Evolutionary conservation across 495 filamentous ascomycete genomes (phyloP), one percentile per base, ranked within the genome.

Genomic region (Hypoxylon cercidicola): DNA sequence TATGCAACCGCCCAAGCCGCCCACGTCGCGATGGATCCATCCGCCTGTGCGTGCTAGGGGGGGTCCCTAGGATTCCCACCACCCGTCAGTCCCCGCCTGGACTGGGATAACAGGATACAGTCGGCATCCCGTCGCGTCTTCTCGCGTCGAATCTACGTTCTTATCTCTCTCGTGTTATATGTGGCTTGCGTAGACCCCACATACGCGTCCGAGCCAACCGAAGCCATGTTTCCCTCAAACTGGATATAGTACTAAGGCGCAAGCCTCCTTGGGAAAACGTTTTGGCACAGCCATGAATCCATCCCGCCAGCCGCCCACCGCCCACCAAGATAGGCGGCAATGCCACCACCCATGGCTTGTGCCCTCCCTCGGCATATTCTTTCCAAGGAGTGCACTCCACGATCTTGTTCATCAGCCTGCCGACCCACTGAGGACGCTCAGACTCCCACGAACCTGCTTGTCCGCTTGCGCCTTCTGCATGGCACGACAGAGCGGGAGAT

Each of bases 361-460:
- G 54, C 62, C 55, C 60, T 64, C 60, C 66, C 59, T 71, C 68
- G 70, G 70, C 68, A 69, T 65, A 71, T 69, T 60, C 40, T 53
- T 60, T 60, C 35, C 59, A 73, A 59, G 71, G 71, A 71, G 71
- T 73, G 56, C 71, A 73, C 71, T 73, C 71, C 71, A 73, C 71
- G 71, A 73, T 73, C 71, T 73, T 45, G 50, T 64, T 32, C 55
- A 61, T 64, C 63, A 53, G 53, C 41, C 58, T 56, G 53, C 56
- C 63, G 64, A 59, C 44, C 66, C 56, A 67, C 70, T 64, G 50
- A 52, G 60, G 41, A 37, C 53, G 44, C 55, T 50, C 60, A 58
- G 61, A 66, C 69, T 47, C 35, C 55, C 55, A 51, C 54, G 45
- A 58, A 48, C 50, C 68, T 69, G 69, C 59, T 73, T 57, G 68